Conservation (phyloP, 208 protist genomes). For the Hexamita inflata region DNA sequence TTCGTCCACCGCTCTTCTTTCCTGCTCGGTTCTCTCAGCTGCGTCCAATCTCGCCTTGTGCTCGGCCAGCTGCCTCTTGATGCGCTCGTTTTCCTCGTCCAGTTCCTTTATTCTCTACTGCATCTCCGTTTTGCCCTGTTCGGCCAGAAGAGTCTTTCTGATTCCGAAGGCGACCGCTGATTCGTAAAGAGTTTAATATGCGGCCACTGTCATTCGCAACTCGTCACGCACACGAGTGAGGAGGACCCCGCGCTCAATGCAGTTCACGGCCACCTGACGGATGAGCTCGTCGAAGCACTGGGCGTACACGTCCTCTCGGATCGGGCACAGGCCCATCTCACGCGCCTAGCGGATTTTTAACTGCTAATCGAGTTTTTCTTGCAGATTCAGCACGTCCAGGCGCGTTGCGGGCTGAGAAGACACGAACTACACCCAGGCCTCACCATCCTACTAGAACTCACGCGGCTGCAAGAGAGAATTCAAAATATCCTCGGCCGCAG, state of each 20-base stretch:
- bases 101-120: conserved; percentile 67
- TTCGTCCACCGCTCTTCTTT: conserved; percentile 62
- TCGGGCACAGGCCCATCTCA: conserved; percentile 77
- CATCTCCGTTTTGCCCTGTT: conserved; percentile 80
- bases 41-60: conserved; percentile 25
- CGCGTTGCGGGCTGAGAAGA: conserved; percentile 60
- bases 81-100: conserved; percentile 71
- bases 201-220: conserved; percentile 64
- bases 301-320: conserved; percentile 80
- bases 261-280: conserved; percentile 85
- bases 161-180: conserved; percentile 67
- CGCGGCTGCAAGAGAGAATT: conserved; percentile 60
- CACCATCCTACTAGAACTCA: conserved; percentile 43
- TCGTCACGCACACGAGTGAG: conserved; percentile 83
- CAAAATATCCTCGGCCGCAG: conserved; percentile 59
- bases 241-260: conserved; percentile 80
- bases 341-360: conserved; percentile 70
- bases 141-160: conserved; percentile 84
- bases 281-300: conserved; percentile 89
- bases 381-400: conserved; percentile 63
- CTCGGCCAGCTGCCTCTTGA: conserved; percentile 63
- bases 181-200: conserved; percentile 67
- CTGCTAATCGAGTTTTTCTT: conserved; percentile 63
- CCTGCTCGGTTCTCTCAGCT: conserved; percentile 44
- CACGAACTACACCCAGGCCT: conserved; percentile 64